phyloP scores from a whole-genome alignment of 2,329 filamentous ascomycete species.

The Ceratocystis papillata region DNA sequence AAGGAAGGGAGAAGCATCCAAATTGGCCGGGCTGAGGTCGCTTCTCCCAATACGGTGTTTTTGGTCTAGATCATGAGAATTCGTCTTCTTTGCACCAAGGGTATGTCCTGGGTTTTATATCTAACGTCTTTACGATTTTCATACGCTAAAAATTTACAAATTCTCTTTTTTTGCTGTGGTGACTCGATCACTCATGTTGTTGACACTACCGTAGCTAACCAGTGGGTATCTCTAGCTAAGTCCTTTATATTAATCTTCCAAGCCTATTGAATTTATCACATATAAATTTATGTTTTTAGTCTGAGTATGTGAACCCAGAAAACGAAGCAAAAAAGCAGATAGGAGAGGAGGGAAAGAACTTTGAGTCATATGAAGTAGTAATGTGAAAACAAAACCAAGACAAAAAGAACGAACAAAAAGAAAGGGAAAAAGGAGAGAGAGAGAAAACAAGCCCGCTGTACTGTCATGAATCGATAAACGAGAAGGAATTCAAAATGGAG shows the following conservation, averaged over 20 bases:
- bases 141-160: neutral
- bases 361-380: neutral
- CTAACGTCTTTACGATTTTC: conserved; percentile 12
- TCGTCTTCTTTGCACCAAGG: neutral
- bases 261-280: neutral
- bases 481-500: conserved; percentile 6
- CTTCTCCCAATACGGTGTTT: neutral
- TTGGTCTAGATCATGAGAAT: neutral
- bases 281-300: neutral
- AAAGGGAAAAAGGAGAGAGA: neutral
- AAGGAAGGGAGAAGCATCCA: neutral
- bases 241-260: neutral
- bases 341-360: neutral
- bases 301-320: neutral
- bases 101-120: neutral
- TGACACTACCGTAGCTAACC: too few relatives aligned
- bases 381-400: neutral
- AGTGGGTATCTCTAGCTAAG: neutral
- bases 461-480: conserved; percentile 11
- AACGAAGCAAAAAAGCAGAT: neutral
- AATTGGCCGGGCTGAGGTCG: neutral
- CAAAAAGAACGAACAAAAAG: neutral
- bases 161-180: neutral
- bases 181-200: too few relatives aligned
- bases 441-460: neutral